These are phyloP conservation scores for Sarocladiaceae sp. DNA, from an alignment of 2,329 filamentous ascomycete genomes.

Conservation along the genomic window DNA sequence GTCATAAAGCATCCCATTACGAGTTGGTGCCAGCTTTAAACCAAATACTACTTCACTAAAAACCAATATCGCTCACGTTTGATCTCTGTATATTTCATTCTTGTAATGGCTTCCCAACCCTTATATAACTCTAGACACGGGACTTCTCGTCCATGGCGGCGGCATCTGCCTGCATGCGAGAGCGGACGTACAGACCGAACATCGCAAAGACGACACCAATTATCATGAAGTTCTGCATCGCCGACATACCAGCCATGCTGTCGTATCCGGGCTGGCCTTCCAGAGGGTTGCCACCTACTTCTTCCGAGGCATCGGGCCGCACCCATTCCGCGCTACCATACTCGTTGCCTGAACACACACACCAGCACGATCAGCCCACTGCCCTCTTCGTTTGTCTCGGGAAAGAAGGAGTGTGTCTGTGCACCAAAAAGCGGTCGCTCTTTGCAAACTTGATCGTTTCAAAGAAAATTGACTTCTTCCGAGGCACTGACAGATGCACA, in stretches of 20 bases:
- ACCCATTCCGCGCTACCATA: conserved; percentile 5
- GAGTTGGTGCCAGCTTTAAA: no score
- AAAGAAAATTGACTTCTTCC: background rate
- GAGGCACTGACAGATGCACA: background rate
- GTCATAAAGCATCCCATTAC: no score
- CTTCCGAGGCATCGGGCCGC: conserved; percentile 1
- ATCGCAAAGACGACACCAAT: conserved; percentile 41
- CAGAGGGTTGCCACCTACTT: conserved; percentile 2
- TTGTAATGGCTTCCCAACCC: background rate
- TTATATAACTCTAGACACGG: conserved; percentile 26
- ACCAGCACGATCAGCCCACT: conserved; percentile 9
- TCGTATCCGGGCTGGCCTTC: background rate
- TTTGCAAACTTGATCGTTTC: no score
- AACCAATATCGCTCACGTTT: no score
- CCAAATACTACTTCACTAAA: no score
- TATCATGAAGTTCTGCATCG: conserved; percentile 44
- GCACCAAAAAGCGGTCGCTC: no score
- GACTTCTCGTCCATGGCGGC: conserved; percentile 31
- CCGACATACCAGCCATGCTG: conserved; percentile 30
- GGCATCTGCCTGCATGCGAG: conserved; percentile 1
- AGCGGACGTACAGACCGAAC: conserved; percentile 23
- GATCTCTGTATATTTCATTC: background rate
- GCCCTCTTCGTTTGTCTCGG: background rate
- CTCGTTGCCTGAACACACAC: conserved; percentile 5
- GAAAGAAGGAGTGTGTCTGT: background rate